These are phyloP conservation scores for Malus sylvestris DNA, from an alignment of 306 rosid species.

Conservation along the genomic window DNA sequence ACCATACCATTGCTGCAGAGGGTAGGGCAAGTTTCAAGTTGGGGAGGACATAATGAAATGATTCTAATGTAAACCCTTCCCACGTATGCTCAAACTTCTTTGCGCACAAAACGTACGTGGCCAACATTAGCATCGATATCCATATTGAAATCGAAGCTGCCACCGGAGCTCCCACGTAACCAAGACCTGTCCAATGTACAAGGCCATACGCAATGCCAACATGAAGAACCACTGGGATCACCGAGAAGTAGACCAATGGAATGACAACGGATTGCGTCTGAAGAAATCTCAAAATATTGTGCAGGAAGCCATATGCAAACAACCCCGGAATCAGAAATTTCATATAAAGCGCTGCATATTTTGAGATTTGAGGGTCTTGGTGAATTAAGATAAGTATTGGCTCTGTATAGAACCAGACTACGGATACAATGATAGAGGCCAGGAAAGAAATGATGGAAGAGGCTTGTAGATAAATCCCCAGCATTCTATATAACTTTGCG, in stretches of 20 bases:
- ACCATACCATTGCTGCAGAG: constrained; percentile 86
- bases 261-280: constrained; percentile 61
- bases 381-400: constrained; percentile 49
- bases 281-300: constrained; percentile 64
- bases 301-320: constrained; percentile 61
- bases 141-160: constrained; percentile 58
- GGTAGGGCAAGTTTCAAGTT: constrained; percentile 66
- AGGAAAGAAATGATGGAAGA: constrained; percentile 51
- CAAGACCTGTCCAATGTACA: constrained; percentile 38
- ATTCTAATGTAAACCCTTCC: constrained; percentile 62
- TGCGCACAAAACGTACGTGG: constrained; percentile 31
- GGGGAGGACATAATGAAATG: constrained; percentile 32
- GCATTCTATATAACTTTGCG: constrained; percentile 39
- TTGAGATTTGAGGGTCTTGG: constrained; percentile 53
- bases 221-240: constrained; percentile 38
- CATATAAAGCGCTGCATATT: constrained; percentile 44
- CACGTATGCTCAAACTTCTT: constrained; percentile 57
- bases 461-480: constrained; percentile 75
- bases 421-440: constrained; percentile 39
- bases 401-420: constrained; percentile 59
- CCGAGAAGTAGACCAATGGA: constrained; percentile 47
- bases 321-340: constrained; percentile 58
- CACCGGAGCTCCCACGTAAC: constrained; percentile 63
- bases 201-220: constrained; percentile 45
- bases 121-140: constrained; percentile 39